phyloP scores from a whole-genome alignment of 495 filamentous ascomycete genomes.

The Neurospora tetraspora region DNA sequence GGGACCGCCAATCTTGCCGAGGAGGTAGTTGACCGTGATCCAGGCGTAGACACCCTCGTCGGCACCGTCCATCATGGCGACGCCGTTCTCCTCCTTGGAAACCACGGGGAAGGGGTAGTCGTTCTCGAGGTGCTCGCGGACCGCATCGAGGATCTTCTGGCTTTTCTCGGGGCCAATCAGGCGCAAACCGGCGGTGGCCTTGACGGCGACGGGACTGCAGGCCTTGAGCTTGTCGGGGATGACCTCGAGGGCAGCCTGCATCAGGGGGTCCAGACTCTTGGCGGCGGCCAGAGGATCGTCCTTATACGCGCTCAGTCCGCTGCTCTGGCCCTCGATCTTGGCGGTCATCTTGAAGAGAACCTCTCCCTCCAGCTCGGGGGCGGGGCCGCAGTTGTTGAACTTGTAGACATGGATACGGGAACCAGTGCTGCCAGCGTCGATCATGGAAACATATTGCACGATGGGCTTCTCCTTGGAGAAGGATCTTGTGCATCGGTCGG shows the following conservation, averaged over 20 bases:
- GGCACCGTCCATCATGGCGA: conserved; percentile 91
- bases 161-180: conserved; percentile 75
- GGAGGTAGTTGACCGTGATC: conserved; percentile 97
- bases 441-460: conserved; percentile 96
- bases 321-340: conserved; percentile 61
- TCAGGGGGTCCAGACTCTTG: conserved; percentile 74
- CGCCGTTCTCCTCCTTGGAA: conserved; percentile 69
- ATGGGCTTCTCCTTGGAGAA: conserved; percentile 78
- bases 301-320: conserved; percentile 75
- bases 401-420: conserved; percentile 97
- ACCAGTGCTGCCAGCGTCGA: conserved; percentile 95
- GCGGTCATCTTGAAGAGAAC: conserved; percentile 75
- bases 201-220: conserved; percentile 88
- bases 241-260: conserved; percentile 71
- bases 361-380: conserved; percentile 90
- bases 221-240: conserved; percentile 80
- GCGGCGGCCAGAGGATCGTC: conserved; percentile 79
- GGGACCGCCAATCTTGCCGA: conserved; percentile 91
- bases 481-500: conserved; percentile 69
- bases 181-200: conserved; percentile 89
- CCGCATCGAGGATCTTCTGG: conserved; percentile 73
- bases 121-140: conserved; percentile 74
- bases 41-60: conserved; percentile 98
- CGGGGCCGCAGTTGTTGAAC: conserved; percentile 95
- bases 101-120: conserved; percentile 91